Conservation (phyloP, 1,284 basidiomycete genomes). For the Abortiporus biennis region DNA sequence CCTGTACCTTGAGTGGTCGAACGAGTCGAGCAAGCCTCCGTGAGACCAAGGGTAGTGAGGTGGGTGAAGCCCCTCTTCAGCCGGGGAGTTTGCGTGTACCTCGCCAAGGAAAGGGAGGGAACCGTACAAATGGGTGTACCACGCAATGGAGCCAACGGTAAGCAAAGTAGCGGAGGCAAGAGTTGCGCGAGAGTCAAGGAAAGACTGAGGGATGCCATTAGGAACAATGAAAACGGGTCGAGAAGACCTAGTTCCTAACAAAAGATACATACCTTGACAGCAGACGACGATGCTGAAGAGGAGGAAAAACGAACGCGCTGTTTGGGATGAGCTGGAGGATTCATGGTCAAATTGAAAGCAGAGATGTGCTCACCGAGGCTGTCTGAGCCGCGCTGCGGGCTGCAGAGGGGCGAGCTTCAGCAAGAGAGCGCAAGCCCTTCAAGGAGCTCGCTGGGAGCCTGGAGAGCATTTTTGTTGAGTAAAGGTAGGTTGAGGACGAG, state of each 20-base stretch:
- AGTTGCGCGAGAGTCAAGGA: conserved; percentile 71
- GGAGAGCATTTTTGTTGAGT: conserved; percentile 76
- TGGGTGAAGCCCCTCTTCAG: conserved; percentile 94
- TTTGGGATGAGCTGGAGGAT: conserved; percentile 13
- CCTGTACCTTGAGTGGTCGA: conserved; percentile 87
- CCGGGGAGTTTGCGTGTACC: conserved; percentile 85
- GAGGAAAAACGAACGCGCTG: conserved; percentile 66
- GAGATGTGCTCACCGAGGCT: conserved; percentile 35
- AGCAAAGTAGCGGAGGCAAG: conserved; percentile 74
- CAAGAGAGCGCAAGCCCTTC: conserved; percentile 40
- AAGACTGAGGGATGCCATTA: conserved; percentile 26
- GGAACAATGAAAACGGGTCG: background rate
- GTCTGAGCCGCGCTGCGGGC: conserved; percentile 35
- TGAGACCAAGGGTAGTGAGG: conserved; percentile 89
- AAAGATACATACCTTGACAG: conserved; percentile 48
- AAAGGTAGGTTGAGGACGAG: conserved; percentile 20
- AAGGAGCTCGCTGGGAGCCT: conserved; percentile 68
- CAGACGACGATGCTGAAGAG: conserved; percentile 42
- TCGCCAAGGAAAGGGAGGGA: conserved; percentile 81
- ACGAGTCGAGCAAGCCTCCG: conserved; percentile 83
- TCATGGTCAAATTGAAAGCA: conserved; percentile 5
- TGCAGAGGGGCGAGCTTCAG: conserved; percentile 31
- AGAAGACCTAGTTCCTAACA: background rate
- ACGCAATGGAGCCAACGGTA: conserved; percentile 86
- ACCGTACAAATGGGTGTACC: conserved; percentile 96